Evolutionary conservation across 2,329 filamentous ascomycete genomes (phyloP).

Genomic region (Diplocarpon mali): DNA sequence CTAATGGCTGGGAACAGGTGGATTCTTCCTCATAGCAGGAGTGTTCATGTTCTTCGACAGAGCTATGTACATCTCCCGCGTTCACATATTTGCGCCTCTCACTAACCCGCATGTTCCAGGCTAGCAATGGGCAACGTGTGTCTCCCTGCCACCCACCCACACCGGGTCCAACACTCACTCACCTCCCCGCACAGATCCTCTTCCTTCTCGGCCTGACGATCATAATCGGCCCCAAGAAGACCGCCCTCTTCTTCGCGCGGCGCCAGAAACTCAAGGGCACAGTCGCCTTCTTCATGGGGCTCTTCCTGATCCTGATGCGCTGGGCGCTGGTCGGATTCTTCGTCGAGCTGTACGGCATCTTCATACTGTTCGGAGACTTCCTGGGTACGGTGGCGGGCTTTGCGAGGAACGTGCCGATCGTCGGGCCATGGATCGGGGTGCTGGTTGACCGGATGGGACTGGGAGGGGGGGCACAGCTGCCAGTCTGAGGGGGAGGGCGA

Average conservation of each 20-base stretch:
- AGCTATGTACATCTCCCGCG: conserved; percentile 57
- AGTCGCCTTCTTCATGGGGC: conserved; percentile 73
- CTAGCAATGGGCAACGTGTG: conserved; percentile 82
- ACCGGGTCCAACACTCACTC: conserved; percentile 7
- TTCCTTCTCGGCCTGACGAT: conserved; percentile 94
- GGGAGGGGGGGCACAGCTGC: conserved; percentile 64
- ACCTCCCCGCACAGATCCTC: conserved; percentile 56
- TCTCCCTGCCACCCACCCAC: conserved; percentile 33
- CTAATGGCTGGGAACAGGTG: conserved; percentile 45
- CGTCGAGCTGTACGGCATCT: conserved; percentile 85
- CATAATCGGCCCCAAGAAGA: conserved; percentile 88
- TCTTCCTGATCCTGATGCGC: conserved; percentile 73
- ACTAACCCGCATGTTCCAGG: conserved; percentile 36
- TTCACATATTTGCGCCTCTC: conserved; percentile 1
- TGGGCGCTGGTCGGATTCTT: conserved; percentile 90
- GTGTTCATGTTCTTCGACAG: conserved; percentile 97
- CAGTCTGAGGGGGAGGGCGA: conserved; percentile 36
- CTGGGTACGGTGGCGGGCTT: conserved; percentile 85
- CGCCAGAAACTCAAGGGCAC: conserved; percentile 89
- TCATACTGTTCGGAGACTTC: conserved; percentile 92
- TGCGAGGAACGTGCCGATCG: conserved; percentile 69
- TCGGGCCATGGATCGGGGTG: conserved; percentile 76
- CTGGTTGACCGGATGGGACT: conserved; percentile 61
- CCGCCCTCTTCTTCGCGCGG: conserved; percentile 85
- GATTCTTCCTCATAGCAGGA: conserved; percentile 87